Conservation (phyloP, 345 rosid species). For the Salix suchowensis region DNA sequence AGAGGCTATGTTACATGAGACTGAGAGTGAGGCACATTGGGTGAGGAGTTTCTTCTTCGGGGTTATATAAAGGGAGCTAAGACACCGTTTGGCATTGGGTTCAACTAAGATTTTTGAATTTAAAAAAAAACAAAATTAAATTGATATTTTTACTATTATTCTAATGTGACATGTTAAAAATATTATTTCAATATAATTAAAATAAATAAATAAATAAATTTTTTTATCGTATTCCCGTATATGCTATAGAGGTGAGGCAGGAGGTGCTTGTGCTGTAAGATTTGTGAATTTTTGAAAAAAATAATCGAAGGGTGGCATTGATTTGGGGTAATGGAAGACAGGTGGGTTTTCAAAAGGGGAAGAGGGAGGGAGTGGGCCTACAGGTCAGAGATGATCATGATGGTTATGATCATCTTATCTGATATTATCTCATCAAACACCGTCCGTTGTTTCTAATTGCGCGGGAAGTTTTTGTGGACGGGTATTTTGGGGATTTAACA, state of each 20-base stretch:
- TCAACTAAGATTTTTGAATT: no score
- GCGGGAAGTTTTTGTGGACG: slow-evolving; percentile 21
- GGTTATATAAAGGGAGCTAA: neutral
- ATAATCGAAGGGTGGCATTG: slow-evolving; percentile 27
- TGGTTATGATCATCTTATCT: slow-evolving; percentile 20
- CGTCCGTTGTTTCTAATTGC: slow-evolving; percentile 2
- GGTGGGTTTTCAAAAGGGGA: slow-evolving; percentile 36
- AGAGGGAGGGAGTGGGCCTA: slow-evolving; percentile 14
- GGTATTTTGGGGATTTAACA: neutral
- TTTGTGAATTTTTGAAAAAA: neutral
- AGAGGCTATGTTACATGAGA: neutral
- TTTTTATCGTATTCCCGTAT: no score
- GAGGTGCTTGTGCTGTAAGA: neutral
- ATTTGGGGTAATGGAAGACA: slow-evolving; percentile 64
- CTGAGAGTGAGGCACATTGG: neutral
- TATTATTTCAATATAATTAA: no score
- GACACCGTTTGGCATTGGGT: no score
- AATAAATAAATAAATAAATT: no score
- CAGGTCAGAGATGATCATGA: slow-evolving; percentile 6
- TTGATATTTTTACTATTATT: no score
- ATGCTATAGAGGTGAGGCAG: neutral
- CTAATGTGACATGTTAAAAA: no score
- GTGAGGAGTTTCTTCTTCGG: neutral
- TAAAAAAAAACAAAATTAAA: no score
- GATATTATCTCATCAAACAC: neutral